These are phyloP conservation scores for Kluyveromyces siamensis DNA, from an alignment of 805 yeast species.

Conservation along the genomic window DNA sequence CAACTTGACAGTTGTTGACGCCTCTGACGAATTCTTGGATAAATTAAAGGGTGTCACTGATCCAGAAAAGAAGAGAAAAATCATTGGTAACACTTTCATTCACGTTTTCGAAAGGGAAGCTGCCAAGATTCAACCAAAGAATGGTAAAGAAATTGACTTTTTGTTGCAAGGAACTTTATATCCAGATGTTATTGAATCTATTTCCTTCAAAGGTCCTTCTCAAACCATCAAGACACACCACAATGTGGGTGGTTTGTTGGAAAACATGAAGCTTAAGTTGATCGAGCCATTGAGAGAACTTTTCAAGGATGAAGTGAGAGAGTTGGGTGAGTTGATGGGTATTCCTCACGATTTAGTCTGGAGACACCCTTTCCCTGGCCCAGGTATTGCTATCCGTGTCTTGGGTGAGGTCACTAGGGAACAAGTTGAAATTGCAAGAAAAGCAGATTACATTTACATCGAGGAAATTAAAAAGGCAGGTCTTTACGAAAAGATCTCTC, in stretches of 20 bases:
- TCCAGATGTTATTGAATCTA: constrained; percentile 97
- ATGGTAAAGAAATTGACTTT: constrained; percentile 85
- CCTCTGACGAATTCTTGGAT: constrained; percentile 78
- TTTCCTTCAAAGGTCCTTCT: constrained; percentile 98
- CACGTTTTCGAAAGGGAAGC: constrained; percentile 97
- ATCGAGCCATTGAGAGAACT: constrained; percentile 98
- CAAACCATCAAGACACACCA: constrained; percentile 99
- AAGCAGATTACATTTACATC: constrained; percentile 92
- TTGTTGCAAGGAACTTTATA: constrained; percentile 94
- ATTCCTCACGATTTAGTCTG: constrained; percentile 95
- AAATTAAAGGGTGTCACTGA: constrained; percentile 91
- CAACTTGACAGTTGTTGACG: constrained; percentile 90
- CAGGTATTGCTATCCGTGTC: constrained; percentile 98
- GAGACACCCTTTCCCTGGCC: constrained; percentile 99
- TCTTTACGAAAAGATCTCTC: constrained; percentile 84
- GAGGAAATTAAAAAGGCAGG: constrained; percentile 94
- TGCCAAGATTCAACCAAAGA: constrained; percentile 78
- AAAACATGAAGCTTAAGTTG: constrained; percentile 95
- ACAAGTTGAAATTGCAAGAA: constrained; percentile 94
- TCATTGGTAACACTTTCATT: constrained; percentile 95
- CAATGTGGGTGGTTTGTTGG: constrained; percentile 96
- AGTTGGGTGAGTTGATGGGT: constrained; percentile 87
- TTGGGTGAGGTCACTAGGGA: constrained; percentile 91
- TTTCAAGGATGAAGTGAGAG: constrained; percentile 98
- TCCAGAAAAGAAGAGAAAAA: constrained; percentile 98